Evolutionary conservation across 345 rosid genomes (phyloP).

Genomic region (Kernera saxatilis): DNA sequence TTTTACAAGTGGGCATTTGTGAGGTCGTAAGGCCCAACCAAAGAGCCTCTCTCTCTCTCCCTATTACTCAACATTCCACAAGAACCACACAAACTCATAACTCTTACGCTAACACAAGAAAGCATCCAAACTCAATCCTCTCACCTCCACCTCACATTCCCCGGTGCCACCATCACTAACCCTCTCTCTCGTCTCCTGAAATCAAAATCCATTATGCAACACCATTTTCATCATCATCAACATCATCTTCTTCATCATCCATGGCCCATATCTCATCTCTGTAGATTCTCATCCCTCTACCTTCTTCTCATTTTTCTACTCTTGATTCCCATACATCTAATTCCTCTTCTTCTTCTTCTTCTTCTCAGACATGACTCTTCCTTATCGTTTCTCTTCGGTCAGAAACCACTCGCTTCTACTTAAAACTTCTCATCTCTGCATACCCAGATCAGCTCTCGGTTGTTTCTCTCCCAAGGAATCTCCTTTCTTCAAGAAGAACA

Average conservation of each 20-base stretch:
- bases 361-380: slow-evolving; percentile 51
- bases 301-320: slow-evolving; percentile 27
- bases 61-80: slow-evolving; percentile 6
- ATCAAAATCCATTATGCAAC: slow-evolving; percentile 23
- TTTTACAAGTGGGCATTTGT: slow-evolving; percentile 13
- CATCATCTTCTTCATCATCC: slow-evolving; percentile 25
- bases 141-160: slow-evolving; percentile 34
- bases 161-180: slow-evolving; percentile 23
- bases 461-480: slow-evolving; percentile 30
- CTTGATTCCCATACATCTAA: slow-evolving; percentile 8
- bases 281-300: slow-evolving; percentile 23
- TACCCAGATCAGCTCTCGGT: slow-evolving; percentile 34
- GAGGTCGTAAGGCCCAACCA: slow-evolving; percentile 14
- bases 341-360: slow-evolving; percentile 11
- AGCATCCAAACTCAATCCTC: slow-evolving; percentile 33
- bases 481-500: slow-evolving; percentile 28
- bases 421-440: slow-evolving; percentile 36
- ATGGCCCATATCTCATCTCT: slow-evolving; percentile 21
- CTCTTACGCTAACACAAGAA: slow-evolving; percentile 8
- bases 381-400: slow-evolving; percentile 50
- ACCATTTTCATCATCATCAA: slow-evolving; percentile 21
- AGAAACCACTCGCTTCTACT: slow-evolving; percentile 40
- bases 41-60: slow-evolving; percentile 5
- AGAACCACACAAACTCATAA: slow-evolving; percentile 28
- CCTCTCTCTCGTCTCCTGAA: slow-evolving; percentile 18